Base-by-base conservation (phyloP, 2,329 filamentous ascomycete species). In the Dichotomopilus funicola region DNA sequence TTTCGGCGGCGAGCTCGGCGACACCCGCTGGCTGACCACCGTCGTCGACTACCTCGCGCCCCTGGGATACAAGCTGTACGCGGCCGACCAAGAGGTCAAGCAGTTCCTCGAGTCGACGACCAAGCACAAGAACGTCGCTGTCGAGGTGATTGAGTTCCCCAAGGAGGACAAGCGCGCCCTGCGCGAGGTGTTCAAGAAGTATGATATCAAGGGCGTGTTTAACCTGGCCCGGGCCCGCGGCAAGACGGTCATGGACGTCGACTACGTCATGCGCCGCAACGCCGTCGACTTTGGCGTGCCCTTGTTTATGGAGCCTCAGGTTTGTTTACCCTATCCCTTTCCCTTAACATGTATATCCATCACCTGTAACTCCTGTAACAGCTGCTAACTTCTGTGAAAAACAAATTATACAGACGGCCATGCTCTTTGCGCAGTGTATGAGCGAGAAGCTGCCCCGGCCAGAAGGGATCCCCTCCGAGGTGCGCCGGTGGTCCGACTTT, bases 191-290 rank as follows among this genome's bases (percentile, higher is more conserved):
- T 99, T 99, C 76, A 77, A 92, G 80, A 95, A 95, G 80, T 91
- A 97, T 74, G 87, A 97, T 71, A 95, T 99, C 72, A 85, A 88
- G 57, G 94, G 94, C 67, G 89, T 91, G 59, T 99, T 99, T 81
- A 97, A 97, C 78, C 77, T 99, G 66, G 91, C 92, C 57, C 84
- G 87, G 73, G 83, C 82, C 64, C 81, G 91, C 68, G 94, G 85
- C 59, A 91, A 89, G 79, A 92, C 88, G 40, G 78, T 89, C 59
- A 77, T 88, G 59, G 94, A 99, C 69, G 89, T 95, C 68, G 91
- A 99, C 77, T 99, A 99, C 67, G 91, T 99, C 55, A 97, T 97
- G 92, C 85, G 94, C 67, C 85, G 94, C 70, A 99, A 99, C 69
- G 94, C 94, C 34, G 94, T 99, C 55, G 94, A 99, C 75, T 99